Evolutionary conservation across 2,329 filamentous ascomycete genomes (phyloP), one percentile per base, ranked within the genome.

Genomic region (Immersiporthe knoxdaviesiana): DNA sequence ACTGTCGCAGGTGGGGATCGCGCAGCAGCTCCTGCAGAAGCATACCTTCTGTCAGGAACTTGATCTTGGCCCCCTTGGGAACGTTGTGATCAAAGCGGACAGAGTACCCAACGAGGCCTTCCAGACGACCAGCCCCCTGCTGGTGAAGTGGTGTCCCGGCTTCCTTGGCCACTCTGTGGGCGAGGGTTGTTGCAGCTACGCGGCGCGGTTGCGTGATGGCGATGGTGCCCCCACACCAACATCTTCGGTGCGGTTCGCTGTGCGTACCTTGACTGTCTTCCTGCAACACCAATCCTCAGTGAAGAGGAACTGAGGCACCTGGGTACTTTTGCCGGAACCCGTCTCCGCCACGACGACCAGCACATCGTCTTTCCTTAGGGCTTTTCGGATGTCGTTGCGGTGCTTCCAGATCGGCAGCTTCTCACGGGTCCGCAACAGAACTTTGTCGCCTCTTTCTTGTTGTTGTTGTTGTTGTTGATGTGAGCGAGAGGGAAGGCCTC

Each of bases 11-110:
- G 75, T 90, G 85, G 1, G 93, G 92, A 78, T 99, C 96, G 66
- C 91, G 87, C 70, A 99, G 80, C 79, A 99, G 91, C 79, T 99
- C 97, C 78, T 98, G 94, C 18, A 99, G 84, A 65, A 99, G 84
- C 90, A 97, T 98, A 75, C 96, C 96, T 79, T 99, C 97, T 0
- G 96, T 99, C 72, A 99, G 82, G 75, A 94, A 99, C 77, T 98
- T 98, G 80, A 99, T 91, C 75, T 87, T 90, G 4, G 93, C 92
- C n/a, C 89, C 91, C 27, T 88, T 88, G n/a, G 93, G 92, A 0
- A 92, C 88, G 16, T 91, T 90, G 70, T 94, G 92, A 74, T 99
- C 96, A 76, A 99, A 99, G 68, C 96, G 91, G 44, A 99, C 95
- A 4, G 93, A 95, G 77, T 98, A 99, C 54, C 96, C 96, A 14